Evolutionary conservation across 805 yeast species (phyloP), one percentile per base, ranked within the genome.

Genomic region (Metschnikowia noctiluminum): DNA sequence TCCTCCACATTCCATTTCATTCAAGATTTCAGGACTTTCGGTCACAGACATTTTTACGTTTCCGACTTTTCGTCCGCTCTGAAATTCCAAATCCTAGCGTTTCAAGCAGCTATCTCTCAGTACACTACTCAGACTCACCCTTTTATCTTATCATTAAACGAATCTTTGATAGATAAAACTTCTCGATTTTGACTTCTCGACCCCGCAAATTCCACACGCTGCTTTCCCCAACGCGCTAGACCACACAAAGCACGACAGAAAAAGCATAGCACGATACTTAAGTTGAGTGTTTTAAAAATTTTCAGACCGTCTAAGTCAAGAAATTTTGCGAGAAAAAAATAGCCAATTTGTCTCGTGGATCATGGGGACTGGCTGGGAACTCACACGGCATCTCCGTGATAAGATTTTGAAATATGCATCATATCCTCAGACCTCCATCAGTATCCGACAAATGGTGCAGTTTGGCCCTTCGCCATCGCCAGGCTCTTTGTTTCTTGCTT

Each of bases 381-480:
- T 79, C 35, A 76, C 82, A 8, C 62, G 66, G 28, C 58, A 71
- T 32, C 71, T 87, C 48, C 71, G 80, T 51, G 79, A 80, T 32
- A 70, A 77, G 59, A 82, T 86, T 49, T 73, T 76, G 59, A 78
- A 74, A 53, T 85, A 82, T 71, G 90, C 96, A 3, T 73, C 77
- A 45, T 76, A 84, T 53, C 86, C 89, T 11, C 94, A 91, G 40
- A 87, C 96, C 2, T 90, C 95, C 1, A 89, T 89, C 2, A 84
- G 90, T 2, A 70, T 89, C 51, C 76, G 89, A 49, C 96, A 89
- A 64, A 89, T 89, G 96, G 96, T 89, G 15, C 94, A 87, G 62
- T 87, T 89, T 69, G 96, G 97, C 2, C 82, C 85, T 9, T 72
- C 78, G 40, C 94, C 96, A 7, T 76, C 80, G 31, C 87, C 87